phyloP scores from a whole-genome alignment of 2,329 filamentous ascomycete species.

The Fusarium agapanthi region DNA sequence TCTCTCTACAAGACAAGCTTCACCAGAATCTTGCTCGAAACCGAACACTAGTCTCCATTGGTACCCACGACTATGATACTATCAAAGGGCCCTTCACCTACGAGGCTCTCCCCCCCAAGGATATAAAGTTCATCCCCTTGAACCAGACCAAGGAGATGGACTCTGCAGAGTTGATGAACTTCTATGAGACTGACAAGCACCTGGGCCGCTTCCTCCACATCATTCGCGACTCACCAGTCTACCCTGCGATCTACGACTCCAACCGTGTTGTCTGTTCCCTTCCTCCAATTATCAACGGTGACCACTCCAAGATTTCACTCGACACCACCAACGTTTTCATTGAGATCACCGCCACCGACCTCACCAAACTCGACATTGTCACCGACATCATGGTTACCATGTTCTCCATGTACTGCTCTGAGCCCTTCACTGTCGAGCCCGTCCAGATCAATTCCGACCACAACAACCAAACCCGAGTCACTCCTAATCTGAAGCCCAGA shows the following conservation, averaged over 20 bases:
- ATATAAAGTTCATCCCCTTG: conserved; percentile 89
- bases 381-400: conserved; percentile 96
- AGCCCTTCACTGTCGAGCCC: conserved; percentile 92
- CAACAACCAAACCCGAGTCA: conserved; percentile 83
- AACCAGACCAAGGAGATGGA: conserved; percentile 93
- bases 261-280: conserved; percentile 89
- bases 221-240: conserved; percentile 90
- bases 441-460: conserved; percentile 92
- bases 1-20: conserved; percentile 95
- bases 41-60: conserved; percentile 93
- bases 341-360: conserved; percentile 94
- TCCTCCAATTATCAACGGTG: conserved; percentile 96
- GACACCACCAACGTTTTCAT: conserved; percentile 95
- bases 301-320: conserved; percentile 95
- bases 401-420: conserved; percentile 91
- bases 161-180: conserved; percentile 87
- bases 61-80: conserved; percentile 95
- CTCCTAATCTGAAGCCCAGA: conserved; percentile 81
- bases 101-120: conserved; percentile 88
- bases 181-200: conserved; percentile 95
- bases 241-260: conserved; percentile 94
- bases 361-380: conserved; percentile 95
- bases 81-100: conserved; percentile 96
- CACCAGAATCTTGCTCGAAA: conserved; percentile 96
- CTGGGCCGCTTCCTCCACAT: conserved; percentile 92